Conservation (phyloP, 2,329 filamentous ascomycete genomes). For the Alternaria panax region DNA sequence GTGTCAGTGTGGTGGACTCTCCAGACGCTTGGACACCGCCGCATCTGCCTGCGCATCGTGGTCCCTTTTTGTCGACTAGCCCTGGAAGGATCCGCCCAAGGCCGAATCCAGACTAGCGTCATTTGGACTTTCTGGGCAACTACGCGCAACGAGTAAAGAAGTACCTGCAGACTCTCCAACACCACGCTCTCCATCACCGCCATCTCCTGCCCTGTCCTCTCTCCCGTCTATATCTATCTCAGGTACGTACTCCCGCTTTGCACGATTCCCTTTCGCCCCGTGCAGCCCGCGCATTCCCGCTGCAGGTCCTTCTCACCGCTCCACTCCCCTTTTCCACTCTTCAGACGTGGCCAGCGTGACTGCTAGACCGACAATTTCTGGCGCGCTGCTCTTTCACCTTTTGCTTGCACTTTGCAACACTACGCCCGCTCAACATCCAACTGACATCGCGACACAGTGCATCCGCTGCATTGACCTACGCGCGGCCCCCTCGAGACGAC, state of each 20-base stretch:
- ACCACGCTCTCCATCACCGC: constrained; percentile 39
- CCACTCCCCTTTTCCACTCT: constrained; percentile 46
- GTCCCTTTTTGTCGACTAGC: constrained; percentile 22
- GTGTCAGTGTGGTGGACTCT: constrained; percentile 12
- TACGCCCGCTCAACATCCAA: constrained; percentile 31
- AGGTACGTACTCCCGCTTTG: constrained; percentile 41
- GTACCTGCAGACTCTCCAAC: constrained; percentile 46
- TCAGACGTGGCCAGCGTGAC: constrained; percentile 41
- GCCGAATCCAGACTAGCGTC: constrained; percentile 34
- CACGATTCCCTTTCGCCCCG: constrained; percentile 21
- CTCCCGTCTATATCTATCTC: constrained; percentile 28
- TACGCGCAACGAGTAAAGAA: constrained; percentile 48
- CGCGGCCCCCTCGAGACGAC: constrained; percentile 46
- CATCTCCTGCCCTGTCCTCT: constrained; percentile 38
- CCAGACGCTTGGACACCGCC: constrained; percentile 25
- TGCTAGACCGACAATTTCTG: constrained; percentile 32
- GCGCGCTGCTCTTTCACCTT: constrained; percentile 30
- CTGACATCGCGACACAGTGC: constrained; percentile 44
- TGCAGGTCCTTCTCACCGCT: constrained; percentile 38
- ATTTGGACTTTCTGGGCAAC: constrained; percentile 36
- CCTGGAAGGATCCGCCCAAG: constrained; percentile 28
- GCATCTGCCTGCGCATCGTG: constrained; percentile 29
- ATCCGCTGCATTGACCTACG: constrained; percentile 50
- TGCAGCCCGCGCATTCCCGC: constrained; percentile 31
- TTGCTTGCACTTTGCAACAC: constrained; percentile 18